Base-by-base conservation (phyloP, 177 flowering plant species). In the Vitis hybrid region DNA sequence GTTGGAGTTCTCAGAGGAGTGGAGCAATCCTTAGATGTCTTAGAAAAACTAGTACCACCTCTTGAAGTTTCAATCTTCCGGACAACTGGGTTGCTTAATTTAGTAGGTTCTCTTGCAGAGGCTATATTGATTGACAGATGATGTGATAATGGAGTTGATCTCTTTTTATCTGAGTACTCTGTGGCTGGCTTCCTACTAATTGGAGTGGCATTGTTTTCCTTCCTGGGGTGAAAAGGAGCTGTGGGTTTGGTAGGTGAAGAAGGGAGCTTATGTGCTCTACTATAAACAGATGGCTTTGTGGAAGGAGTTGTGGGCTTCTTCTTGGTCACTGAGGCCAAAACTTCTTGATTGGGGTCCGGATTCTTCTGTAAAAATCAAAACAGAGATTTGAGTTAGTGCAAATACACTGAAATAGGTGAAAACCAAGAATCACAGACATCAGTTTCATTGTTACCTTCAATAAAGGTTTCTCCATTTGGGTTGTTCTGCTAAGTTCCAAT, bases 41-140 rank as follows among this genome's bases (percentile, higher is more conserved):
- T 76, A 13, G 58, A 50, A 67, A 82, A 66, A 71, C 33, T 67
- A 54, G 66, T 71, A 61, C 69, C 68, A 67, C 56, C 28, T 69
- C 74, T 81, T 56, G 82, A 82, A 67, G 74, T 71, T 70, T 75
- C 78, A 19, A 73, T 71, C 76, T 81, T 89, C 72, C 77, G 71
- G 19, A 72, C 69, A 59, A 72, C 73, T 31, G 84, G 74, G 55
- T 87, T 79, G 24, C 83, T 58, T 62, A 71, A 60, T 73, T 80
- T 89, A 13, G 69, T 80, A 61, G 77, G 53, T 70, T 82, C 87
- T 63, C 74, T 70, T 11, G 79, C 73, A 66, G 78, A 80, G 19
- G 85, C 67, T 59, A 82, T 82, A 81, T 69, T 81, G 69, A 83
- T 77, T 2, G 90, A 86, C 88, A 78, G 79, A 52, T 81, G 82